Percentiles rank a stretch among this genome's conserved stretches.
phyloP scores from a whole-genome alignment of 257 asterid genomes.

The Solanum sejunctum region DNA sequence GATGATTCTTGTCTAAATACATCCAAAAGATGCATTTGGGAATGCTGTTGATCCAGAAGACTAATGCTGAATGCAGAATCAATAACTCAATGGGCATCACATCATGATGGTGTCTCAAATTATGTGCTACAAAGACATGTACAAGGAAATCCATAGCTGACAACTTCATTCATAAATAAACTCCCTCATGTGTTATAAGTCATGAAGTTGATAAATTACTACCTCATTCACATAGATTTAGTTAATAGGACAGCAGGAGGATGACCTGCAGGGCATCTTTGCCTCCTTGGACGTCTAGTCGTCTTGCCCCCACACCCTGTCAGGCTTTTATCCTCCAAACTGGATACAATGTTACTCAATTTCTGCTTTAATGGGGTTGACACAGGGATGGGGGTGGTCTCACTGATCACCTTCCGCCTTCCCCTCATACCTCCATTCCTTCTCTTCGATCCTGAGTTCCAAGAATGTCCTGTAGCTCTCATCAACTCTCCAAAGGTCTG shows the following conservation, averaged over 20 bases:
- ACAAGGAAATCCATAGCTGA: slow-evolving; percentile 34
- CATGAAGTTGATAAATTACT: slow-evolving; percentile 14
- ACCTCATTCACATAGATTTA: slow-evolving; percentile 15
- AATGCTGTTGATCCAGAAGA: background rate
- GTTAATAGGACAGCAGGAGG: slow-evolving; percentile 38
- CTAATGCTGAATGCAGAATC: background rate
- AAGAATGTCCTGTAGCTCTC: slow-evolving; percentile 27
- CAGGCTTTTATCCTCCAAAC: slow-evolving; percentile 72
- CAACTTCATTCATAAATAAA: slow-evolving; percentile 20
- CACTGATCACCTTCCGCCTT: slow-evolving; percentile 48
- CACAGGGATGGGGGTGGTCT: slow-evolving; percentile 13
- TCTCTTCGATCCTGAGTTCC: slow-evolving; percentile 60
- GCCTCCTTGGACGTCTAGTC: slow-evolving; percentile 89
- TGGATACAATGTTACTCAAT: slow-evolving; percentile 18
- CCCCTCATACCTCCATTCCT: slow-evolving; percentile 58
- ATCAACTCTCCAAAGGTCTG: slow-evolving; percentile 84
- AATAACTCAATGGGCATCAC: slow-evolving; percentile 4
- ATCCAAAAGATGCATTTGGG: background rate
- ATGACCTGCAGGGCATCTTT: slow-evolving; percentile 42
- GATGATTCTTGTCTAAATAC: background rate
- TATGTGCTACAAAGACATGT: slow-evolving; percentile 34
- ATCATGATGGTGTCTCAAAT: slow-evolving; percentile 11
- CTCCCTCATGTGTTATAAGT: slow-evolving; percentile 19
- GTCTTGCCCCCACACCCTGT: slow-evolving; percentile 99
- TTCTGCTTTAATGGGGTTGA: slow-evolving; percentile 30